phyloP scores from a whole-genome alignment of 768 basidiomycete genomes.

The Erythrobasidium yunnanense region DNA sequence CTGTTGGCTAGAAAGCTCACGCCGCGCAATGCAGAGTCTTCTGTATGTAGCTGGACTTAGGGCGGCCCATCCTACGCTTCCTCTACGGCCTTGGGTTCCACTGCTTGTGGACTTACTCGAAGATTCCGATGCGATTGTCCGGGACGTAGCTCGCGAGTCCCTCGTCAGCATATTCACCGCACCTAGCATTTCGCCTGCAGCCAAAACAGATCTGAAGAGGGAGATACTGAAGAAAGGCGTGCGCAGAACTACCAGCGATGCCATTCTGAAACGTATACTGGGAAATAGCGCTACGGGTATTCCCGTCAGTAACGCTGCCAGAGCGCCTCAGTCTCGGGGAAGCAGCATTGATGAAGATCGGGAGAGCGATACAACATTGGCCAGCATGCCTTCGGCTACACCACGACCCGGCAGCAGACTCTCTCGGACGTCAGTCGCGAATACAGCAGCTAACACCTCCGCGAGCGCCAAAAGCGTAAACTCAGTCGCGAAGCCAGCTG shows the following conservation, averaged over 20 bases:
- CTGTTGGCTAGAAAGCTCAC: conserved; percentile 37
- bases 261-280: conserved; percentile 49
- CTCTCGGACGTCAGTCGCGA: background rate
- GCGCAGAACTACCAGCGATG: conserved; percentile 74
- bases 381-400: background rate
- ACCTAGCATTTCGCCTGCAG: conserved; percentile 58
- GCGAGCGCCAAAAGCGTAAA: background rate
- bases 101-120: conserved; percentile 73
- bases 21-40: conserved; percentile 35
- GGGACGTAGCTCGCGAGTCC: conserved; percentile 69
- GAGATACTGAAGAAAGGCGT: conserved; percentile 66
- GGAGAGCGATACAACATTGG: background rate
- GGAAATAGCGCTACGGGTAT: conserved; percentile 16
- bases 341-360: background rate
- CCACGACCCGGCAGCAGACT: background rate
- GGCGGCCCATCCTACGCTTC: background rate
- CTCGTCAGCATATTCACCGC: conserved; percentile 72
- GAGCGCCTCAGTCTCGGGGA: background rate
- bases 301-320: background rate
- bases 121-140: conserved; percentile 80
- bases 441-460: background rate
- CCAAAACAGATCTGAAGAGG: conserved; percentile 86
- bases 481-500: background rate
- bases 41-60: conserved; percentile 23
- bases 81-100: conserved; percentile 64